Base-by-base conservation (phyloP, 257 asterid species). In the Petunia axillaris region DNA sequence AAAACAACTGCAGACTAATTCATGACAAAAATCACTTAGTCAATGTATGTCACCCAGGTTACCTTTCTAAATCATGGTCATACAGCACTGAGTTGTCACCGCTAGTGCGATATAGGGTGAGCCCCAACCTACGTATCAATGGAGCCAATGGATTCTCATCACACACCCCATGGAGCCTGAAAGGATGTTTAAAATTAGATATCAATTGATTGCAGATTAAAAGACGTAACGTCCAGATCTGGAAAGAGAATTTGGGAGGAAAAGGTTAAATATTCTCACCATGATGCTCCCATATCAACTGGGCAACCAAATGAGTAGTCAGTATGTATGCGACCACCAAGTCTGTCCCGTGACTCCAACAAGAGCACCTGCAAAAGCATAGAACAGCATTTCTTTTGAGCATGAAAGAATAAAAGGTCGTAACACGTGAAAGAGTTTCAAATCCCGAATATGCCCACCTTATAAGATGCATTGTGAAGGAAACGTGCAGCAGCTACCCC, bases 21-120 rank as follows among this genome's bases (percentile, higher is more conserved):
- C 44, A 73, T 50, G 60, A 46, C 9, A 70, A 70, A n/a, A 25
- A 9, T 16, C 58, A 46, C 46, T 46, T 16, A 15, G 2, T 35
- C 62, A 71, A 50, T 71, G 62, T 50, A 35, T 48, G 7, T 35
- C 62, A 73, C 35, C 4, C 46, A 77, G 74, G 54, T 5, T 80
- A 94, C 99, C 99, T 96, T 88, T 96, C 98, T 86, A 96, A 83
- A 81, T 96, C 99, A 82, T 96, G 99, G 88, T 96, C 99, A 85
- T 96, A 96, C 36, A 96, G 86, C 81, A 96, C 87, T 67, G 99
- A 96, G 86, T 94, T 90, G 7, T 96, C 99, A 36, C 98, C 99
- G 82, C 99, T 96, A 64, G 99, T 96, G 44, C 98, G 94, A 81
- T 96, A 91, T 81, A 96, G 80, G 15, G 88, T 89, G 80, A 96